A percentile compares a stretch with the other conserved stretches of the same genome.
These are phyloP conservation scores for Anthracocystis walkeri DNA, from an alignment of 1,284 basidiomycete genomes.

Conservation along the genomic window DNA sequence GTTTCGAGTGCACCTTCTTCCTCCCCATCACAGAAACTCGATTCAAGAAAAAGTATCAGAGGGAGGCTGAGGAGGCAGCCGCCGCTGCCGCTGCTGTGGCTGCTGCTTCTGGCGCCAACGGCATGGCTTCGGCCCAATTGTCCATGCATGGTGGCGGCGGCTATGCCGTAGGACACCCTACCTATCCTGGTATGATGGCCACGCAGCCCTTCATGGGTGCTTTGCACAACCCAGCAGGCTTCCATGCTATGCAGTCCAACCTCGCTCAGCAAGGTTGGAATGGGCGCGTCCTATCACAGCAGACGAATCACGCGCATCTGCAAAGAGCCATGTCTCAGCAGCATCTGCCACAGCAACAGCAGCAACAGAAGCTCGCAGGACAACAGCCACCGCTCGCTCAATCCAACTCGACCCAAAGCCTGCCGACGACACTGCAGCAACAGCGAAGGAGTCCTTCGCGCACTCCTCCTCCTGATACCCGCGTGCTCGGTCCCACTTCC, in stretches of 20 bases:
- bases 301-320: slow-evolving; percentile 12
- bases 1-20: slow-evolving; percentile 76
- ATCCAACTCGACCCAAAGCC: background rate
- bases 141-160: slow-evolving; percentile 20
- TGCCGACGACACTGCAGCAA: background rate
- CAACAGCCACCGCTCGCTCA: slow-evolving; percentile 5
- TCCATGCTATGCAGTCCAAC: slow-evolving; percentile 25
- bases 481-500: slow-evolving; percentile 79
- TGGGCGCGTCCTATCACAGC: slow-evolving; percentile 20
- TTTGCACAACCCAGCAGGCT: slow-evolving; percentile 37
- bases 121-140: slow-evolving; percentile 9
- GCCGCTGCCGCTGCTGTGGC: slow-evolving; percentile 62
- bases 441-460: slow-evolving; percentile 31
- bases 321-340: slow-evolving; percentile 5
- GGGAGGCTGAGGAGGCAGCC: slow-evolving; percentile 76
- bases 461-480: slow-evolving; percentile 61
- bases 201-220: slow-evolving; percentile 43
- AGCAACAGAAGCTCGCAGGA: slow-evolving; percentile 5
- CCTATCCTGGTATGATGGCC: slow-evolving; percentile 31
- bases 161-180: slow-evolving; percentile 10
- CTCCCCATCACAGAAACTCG: slow-evolving; percentile 97
- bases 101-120: slow-evolving; percentile 32
- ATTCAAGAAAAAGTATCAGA: slow-evolving; percentile 90
- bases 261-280: slow-evolving; percentile 31
- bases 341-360: slow-evolving; percentile 14